Base-by-base conservation (phyloP, 305 asterid species). In the Fraxinus dipetala region DNA sequence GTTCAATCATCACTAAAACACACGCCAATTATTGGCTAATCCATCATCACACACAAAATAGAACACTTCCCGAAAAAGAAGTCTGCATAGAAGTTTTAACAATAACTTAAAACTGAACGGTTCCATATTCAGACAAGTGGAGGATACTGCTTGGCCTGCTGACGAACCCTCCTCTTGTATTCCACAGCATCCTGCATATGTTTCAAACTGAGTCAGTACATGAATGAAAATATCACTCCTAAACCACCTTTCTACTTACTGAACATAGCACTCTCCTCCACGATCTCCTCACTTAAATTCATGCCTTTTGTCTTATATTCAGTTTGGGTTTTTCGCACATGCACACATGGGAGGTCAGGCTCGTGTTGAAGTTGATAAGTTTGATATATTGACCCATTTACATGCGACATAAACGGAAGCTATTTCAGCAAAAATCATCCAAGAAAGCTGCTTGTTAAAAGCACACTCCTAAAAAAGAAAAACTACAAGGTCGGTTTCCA, bases 71-170 rank as follows among this genome's bases (percentile, higher is more conserved):
- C 79, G 40, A 72, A 31, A 72, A 65, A 6, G 3, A 45, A 56
- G 76, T 82, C 78, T 54, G 73, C 77, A 54, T 0, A 45, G 51
- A 24, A 70, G 72, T 74, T 69, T 76, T 20, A 54, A 69, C 76
- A 80, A 31, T 79, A 11, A 82, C 79, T n/a, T 65, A 70, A 63
- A 79, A 59, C 35, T 13, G 11, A 67, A 48, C 67, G 63, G 54
- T 31, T 67, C 76, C 36, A 43, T 56, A 72, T 74, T 85, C 79
- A 87, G 89, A 92, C 67, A 59, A 88, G 83, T 4, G 93, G 79
- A 0, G 95, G 97, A 56, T 90, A 92, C 82, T 54, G 89, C 86
- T 89, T 90, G 13, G 97, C 94, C 86, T 92, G 97, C 86, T 82
- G 91, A 54, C 87, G 86, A 72, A 92, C 92, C 83, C 91, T 85